Evolutionary conservation across 805 yeast species (phyloP).

Genomic region (Kuraishia ogatae): DNA sequence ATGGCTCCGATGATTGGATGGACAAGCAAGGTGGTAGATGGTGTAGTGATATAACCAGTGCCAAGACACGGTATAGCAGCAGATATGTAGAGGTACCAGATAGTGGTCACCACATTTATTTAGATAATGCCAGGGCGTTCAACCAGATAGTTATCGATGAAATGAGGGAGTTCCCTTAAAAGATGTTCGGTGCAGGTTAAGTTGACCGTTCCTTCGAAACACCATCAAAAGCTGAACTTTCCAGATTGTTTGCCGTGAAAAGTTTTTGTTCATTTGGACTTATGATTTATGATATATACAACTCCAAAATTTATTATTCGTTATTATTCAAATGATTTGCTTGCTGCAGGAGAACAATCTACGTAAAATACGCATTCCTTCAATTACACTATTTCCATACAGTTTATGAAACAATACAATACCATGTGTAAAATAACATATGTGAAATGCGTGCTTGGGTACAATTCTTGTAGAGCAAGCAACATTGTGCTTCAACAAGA

Average conservation of each 20-base stretch:
- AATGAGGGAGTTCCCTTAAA: conserved; percentile 27
- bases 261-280: background rate
- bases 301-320: too few relatives aligned
- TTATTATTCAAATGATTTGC: too few relatives aligned
- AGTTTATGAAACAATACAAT: too few relatives aligned
- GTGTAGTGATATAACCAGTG: conserved; percentile 27
- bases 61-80: conserved; percentile 11
- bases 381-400: background rate
- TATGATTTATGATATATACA: background rate
- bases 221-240: too few relatives aligned
- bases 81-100: conserved; percentile 29
- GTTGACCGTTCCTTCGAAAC: too few relatives aligned
- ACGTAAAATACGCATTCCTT: too few relatives aligned
- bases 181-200: too few relatives aligned
- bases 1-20: conserved; percentile 74
- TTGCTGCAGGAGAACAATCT: too few relatives aligned
- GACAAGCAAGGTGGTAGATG: conserved; percentile 38
- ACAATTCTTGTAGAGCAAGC: background rate
- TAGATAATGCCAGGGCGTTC: conserved; percentile 53
- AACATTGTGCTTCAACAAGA: background rate
- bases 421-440: background rate
- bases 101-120: conserved; percentile 74
- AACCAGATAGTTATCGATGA: conserved; percentile 42
- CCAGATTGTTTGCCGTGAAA: too few relatives aligned
- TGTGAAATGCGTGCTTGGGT: background rate